phyloP scores from a whole-genome alignment of 2,329 filamentous ascomycete genomes.

The Colletotrichum eleusines region DNA sequence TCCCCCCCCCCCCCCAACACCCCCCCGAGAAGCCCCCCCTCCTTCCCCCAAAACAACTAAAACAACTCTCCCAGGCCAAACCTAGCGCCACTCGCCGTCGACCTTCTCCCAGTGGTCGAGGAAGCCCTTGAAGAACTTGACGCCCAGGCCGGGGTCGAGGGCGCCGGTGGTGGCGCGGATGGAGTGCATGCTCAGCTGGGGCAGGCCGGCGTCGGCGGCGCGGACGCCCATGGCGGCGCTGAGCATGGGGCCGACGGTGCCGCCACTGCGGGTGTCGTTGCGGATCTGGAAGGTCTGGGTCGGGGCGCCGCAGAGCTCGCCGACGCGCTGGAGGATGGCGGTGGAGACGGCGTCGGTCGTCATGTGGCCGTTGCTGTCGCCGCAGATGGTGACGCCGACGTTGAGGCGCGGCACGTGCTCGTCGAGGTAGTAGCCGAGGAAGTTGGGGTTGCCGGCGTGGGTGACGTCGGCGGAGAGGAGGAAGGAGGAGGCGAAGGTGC shows the following conservation, averaged over 20 bases:
- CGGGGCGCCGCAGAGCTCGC: constrained; percentile 76
- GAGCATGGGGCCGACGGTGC: constrained; percentile 94
- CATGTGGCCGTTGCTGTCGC: constrained; percentile 94
- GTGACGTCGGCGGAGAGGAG: constrained; percentile 93
- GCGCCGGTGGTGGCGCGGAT: constrained; percentile 89
- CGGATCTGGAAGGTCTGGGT: constrained; percentile 95
- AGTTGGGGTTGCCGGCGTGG: constrained; percentile 96
- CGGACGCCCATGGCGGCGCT: constrained; percentile 84
- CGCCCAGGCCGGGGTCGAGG: constrained; percentile 87
- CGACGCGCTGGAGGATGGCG: constrained; percentile 82
- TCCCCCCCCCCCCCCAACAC: no score
- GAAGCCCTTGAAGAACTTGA: constrained; percentile 90
- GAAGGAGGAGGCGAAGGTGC: constrained; percentile 93
- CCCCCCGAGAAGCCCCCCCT: no score
- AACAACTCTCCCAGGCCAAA: no score
- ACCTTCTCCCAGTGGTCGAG: constrained; percentile 88
- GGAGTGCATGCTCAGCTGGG: constrained; percentile 94
- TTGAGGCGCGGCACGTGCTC: constrained; percentile 91
- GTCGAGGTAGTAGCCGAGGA: constrained; percentile 83
- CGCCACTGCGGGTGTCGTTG: constrained; percentile 89
- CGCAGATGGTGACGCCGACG: constrained; percentile 82
- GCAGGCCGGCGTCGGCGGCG: constrained; percentile 88
- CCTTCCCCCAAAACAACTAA: no score
- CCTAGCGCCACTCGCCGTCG: constrained; percentile 78
- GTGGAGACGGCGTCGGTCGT: constrained; percentile 91